Percentiles rank a stretch among this genome's conserved stretches.
These are phyloP conservation scores for Metschnikowia corniflorae DNA, from an alignment of 805 yeast species.

Conservation along the genomic window DNA sequence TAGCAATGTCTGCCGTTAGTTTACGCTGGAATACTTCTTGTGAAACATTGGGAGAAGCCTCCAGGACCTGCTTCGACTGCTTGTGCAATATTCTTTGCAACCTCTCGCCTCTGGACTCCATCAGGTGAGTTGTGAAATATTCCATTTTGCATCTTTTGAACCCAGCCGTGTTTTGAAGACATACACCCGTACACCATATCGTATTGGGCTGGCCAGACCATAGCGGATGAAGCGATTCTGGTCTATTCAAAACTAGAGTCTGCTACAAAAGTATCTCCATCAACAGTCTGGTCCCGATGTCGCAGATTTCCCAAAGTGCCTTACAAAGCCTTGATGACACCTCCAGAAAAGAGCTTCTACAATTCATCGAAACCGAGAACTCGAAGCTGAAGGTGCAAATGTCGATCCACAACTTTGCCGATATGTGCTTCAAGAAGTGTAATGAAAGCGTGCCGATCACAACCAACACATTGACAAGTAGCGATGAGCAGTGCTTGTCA, in stretches of 20 bases:
- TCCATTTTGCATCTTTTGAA: background rate
- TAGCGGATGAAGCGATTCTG: too few species aligned
- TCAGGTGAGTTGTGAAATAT: background rate
- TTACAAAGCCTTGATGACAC: conserved; percentile 53
- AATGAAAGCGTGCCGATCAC: conserved; percentile 45
- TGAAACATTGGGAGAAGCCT: conserved; percentile 1
- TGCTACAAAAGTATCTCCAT: too few species aligned
- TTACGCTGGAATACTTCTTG: conserved; percentile 14
- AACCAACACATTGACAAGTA: conserved; percentile 45
- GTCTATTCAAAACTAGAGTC: too few species aligned
- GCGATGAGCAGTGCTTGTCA: conserved; percentile 69
- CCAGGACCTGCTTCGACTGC: background rate
- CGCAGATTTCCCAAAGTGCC: conserved; percentile 33
- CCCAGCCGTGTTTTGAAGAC: too few species aligned
- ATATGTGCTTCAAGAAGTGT: conserved; percentile 88
- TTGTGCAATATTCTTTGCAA: background rate
- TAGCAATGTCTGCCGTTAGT: conserved; percentile 13
- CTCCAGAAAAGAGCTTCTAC: conserved; percentile 68
- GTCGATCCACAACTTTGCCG: conserved; percentile 85
- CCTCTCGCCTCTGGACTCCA: conserved; percentile 6
- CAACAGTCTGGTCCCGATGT: conserved; percentile 30
- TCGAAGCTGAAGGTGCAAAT: conserved; percentile 83
- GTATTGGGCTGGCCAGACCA: too few species aligned
- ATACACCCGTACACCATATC: conserved; percentile 14
- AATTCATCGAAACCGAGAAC: conserved; percentile 77